These are phyloP conservation scores for Cryptococcus hybrid DNA, from an alignment of 1,284 basidiomycete species.

Conservation along the genomic window DNA sequence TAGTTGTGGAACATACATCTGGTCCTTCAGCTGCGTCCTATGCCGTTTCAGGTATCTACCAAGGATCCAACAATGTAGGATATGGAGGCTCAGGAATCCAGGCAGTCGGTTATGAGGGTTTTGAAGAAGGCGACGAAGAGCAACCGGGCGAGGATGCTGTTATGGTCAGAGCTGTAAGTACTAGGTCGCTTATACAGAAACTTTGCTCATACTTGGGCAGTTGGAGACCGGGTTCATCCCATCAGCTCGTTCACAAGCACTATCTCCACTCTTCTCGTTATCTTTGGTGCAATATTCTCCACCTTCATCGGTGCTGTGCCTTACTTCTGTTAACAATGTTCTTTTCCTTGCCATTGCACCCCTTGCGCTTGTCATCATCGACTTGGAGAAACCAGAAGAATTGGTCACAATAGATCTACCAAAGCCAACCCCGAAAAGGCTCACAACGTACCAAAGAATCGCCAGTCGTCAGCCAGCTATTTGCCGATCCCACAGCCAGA, in stretches of 20 bases:
- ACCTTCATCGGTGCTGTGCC: slow-evolving; percentile 71
- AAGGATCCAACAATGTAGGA: slow-evolving; percentile 30
- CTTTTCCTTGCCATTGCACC: slow-evolving; percentile 79
- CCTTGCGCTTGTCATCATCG: slow-evolving; percentile 76
- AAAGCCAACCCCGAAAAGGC: slow-evolving; percentile 49
- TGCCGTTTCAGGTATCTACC: slow-evolving; percentile 9
- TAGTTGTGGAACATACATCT: slow-evolving; percentile 79
- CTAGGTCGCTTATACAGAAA: background rate
- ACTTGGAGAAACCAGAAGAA: slow-evolving; percentile 76
- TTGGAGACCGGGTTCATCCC: slow-evolving; percentile 52
- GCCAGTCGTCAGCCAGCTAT: slow-evolving; percentile 68
- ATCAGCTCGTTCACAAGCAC: slow-evolving; percentile 34
- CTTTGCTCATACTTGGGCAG: slow-evolving; percentile 24
- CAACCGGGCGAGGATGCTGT: slow-evolving; percentile 31
- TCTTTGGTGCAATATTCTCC: slow-evolving; percentile 84
- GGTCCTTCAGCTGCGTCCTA: slow-evolving; percentile 51
- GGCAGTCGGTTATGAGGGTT: slow-evolving; percentile 76
- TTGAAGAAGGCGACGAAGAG: slow-evolving; percentile 67
- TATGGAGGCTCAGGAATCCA: slow-evolving; percentile 55
- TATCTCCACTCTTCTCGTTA: slow-evolving; percentile 74
- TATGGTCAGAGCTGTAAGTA: slow-evolving; percentile 34
- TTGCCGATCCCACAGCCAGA: slow-evolving; percentile 85
- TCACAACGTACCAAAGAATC: slow-evolving; percentile 44
- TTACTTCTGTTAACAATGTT: slow-evolving; percentile 80
- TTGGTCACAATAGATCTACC: slow-evolving; percentile 73